Base-by-base conservation (phyloP, 805 yeast species). In the Starmerella gropengiesseri region DNA sequence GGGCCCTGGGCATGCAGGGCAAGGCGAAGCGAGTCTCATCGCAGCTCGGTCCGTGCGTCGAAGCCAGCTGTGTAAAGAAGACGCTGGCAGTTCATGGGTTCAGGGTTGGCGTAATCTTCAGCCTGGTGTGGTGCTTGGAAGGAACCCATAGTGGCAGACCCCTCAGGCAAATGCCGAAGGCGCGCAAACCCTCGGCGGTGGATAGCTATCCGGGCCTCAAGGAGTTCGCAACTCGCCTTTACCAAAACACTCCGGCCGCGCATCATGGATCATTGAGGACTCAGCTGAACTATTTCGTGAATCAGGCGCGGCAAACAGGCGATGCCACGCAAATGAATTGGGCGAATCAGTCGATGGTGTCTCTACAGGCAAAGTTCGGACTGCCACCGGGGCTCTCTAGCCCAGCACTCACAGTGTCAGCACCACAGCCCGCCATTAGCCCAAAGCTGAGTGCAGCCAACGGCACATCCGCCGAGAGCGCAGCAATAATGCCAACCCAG, bases 131-230 rank as follows among this genome's bases (percentile, higher is more conserved):
- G n/a, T n/a, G n/a, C n/a, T n/a, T n/a, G n/a, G n/a, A n/a, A n/a
- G n/a, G n/a, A n/a, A n/a, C n/a, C n/a, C n/a, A n/a, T n/a, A n/a
- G n/a, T n/a, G n/a, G n/a, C n/a, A n/a, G n/a, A n/a, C n/a, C n/a
- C n/a, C n/a, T n/a, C n/a, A n/a, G n/a, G n/a, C n/a, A n/a, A 11
- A 34, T 34, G 37, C 37, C 37, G 14, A 34, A 34, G 29, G 37
- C 37, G 20, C 37, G 5, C 7, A 34, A 34, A 14, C 20, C 29
- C 20, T 4, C 20, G n/a, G 37, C 20, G 8, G 21, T 34, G 13
- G 46, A 45, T 18, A 33, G 40, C n/a, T 48, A 42, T 29, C 48
- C 48, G 2, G 51, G 51, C 11, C 36, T 48, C 41, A 37, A 43
- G 27, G 47, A 31, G 17, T 39, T 48, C n/a, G 47, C 49, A 3